Conservation (phyloP, 2,329 filamentous ascomycete genomes). For the Ophiostoma perfectum region DNA sequence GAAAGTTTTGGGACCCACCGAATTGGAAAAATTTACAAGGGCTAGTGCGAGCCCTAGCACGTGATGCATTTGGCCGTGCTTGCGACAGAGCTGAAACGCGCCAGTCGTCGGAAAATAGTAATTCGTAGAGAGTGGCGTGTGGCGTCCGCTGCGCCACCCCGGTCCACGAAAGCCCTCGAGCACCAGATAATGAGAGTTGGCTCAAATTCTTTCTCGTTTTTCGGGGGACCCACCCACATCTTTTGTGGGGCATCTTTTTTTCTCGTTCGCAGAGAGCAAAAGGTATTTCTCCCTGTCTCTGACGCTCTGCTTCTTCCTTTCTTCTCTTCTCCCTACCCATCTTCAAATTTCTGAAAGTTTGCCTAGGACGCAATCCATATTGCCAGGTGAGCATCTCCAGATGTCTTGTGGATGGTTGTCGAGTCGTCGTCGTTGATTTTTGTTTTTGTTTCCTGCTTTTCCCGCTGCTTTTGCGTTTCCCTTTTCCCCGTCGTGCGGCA, state of each 20-base stretch:
- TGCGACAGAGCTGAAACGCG: neutral
- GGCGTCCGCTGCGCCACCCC: neutral
- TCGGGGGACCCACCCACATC: neutral
- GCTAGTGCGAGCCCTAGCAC: constrained; percentile 12
- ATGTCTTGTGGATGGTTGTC: constrained; percentile 22
- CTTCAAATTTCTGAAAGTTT: constrained; percentile 28
- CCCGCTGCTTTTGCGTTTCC: neutral
- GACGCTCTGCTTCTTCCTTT: neutral
- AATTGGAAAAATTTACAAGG: constrained; percentile 17
- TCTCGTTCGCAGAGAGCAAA: constrained; percentile 5
- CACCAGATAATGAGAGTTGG: neutral
- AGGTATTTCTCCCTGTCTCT: constrained; percentile 2
- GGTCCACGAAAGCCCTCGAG: constrained; percentile 1
- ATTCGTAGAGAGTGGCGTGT: too few species aligned
- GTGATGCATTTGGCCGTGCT: neutral
- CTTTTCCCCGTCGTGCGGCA: neutral
- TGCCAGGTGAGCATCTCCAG: constrained; percentile 29
- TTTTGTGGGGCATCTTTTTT: neutral
- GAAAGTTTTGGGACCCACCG: constrained; percentile 2
- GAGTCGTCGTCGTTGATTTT: constrained; percentile 28
- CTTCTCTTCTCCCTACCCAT: constrained; percentile 20
- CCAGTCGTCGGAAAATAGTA: neutral
- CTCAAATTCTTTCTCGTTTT: neutral
- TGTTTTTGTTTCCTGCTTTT: constrained; percentile 26
- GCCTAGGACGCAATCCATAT: constrained; percentile 31